These are phyloP conservation scores for Xylaria sp. DNA, from an alignment of 2,329 filamentous ascomycete genomes.

Conservation along the genomic window DNA sequence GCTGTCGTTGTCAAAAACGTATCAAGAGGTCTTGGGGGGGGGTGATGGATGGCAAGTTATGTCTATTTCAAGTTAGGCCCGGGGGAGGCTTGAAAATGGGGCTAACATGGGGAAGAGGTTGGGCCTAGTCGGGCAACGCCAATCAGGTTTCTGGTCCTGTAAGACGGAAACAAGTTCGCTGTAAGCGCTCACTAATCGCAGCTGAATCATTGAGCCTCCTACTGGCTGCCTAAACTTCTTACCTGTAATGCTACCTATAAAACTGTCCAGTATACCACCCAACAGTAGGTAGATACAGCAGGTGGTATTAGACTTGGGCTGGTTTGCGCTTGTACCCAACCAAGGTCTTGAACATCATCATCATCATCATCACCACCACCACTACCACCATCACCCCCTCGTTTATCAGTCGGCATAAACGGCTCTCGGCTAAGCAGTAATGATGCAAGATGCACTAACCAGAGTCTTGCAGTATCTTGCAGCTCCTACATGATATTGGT, in stretches of 20 bases:
- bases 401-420: neutral
- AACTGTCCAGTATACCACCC: no score
- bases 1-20: neutral
- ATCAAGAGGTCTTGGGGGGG: neutral
- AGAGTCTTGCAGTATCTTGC: constrained; percentile 9
- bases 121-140: neutral
- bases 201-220: constrained; percentile 3
- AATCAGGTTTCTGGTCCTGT: neutral
- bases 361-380: no score
- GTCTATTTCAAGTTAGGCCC: constrained; percentile 6
- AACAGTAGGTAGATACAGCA: no score
- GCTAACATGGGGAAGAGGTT: neutral
- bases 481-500: neutral
- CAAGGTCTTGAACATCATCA: neutral
- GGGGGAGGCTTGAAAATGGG: neutral
- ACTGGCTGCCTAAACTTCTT: neutral
- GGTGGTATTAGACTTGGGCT: no score
- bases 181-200: neutral
- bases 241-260: neutral
- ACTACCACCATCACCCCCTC: no score
- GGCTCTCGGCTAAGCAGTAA: neutral
- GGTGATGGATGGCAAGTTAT: neutral
- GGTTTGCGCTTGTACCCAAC: no score
- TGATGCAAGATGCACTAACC: constrained; percentile 13
- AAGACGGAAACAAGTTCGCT: neutral